phyloP scores from a whole-genome alignment of 2,329 filamentous ascomycete genomes.

The Xenoacremonium recifei region DNA sequence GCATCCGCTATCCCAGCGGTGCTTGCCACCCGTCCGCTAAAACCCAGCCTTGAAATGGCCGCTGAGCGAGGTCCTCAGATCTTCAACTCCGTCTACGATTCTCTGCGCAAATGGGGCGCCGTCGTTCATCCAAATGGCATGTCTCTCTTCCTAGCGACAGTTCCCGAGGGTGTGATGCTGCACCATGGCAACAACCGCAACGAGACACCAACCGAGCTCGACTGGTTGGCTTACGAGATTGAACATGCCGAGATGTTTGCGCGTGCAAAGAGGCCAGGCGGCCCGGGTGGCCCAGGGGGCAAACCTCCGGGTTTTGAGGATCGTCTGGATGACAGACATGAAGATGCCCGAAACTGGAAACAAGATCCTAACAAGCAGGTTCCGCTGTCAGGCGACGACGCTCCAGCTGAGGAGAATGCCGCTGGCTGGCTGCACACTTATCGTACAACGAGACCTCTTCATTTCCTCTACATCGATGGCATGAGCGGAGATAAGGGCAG shows the following conservation, averaged over 20 bases:
- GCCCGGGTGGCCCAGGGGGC: neutral
- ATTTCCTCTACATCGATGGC: conserved; percentile 58
- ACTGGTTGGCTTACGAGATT: conserved; percentile 64
- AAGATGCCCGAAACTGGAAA: neutral
- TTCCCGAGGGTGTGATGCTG: conserved; percentile 53
- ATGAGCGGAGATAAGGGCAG: conserved; percentile 53
- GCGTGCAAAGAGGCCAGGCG: neutral
- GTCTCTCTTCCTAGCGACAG: conserved; percentile 55
- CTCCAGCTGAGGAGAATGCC: neutral
- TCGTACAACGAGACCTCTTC: conserved; percentile 42
- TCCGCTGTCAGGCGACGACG: neutral
- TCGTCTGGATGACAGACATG: too few species aligned
- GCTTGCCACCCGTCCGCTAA: too few species aligned
- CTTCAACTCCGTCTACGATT: conserved; percentile 62
- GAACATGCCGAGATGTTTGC: conserved; percentile 61
- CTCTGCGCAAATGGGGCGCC: conserved; percentile 62
- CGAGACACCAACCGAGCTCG: conserved; percentile 45
- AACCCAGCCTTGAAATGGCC: conserved; percentile 4
- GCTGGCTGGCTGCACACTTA: conserved; percentile 56
- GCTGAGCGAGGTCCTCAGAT: conserved; percentile 40
- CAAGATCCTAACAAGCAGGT: neutral
- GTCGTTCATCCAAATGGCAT: conserved; percentile 63
- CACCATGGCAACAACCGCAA: conserved; percentile 52
- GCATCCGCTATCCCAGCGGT: too few species aligned
- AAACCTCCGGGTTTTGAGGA: neutral